Conservation (phyloP, 768 basidiomycete species). For the Pleurotus salmoneostramineus region DNA sequence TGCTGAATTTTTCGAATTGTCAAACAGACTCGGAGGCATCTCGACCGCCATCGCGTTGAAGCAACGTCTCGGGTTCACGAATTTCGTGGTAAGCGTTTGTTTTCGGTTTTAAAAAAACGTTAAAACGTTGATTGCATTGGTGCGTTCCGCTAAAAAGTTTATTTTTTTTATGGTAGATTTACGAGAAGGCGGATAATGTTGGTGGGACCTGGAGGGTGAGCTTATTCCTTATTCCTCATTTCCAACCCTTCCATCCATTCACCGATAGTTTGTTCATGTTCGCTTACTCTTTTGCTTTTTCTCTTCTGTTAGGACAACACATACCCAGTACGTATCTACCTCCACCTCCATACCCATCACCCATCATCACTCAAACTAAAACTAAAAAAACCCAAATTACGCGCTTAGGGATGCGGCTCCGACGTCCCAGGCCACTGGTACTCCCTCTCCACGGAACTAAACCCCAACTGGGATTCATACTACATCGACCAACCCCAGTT, state of each 20-base stretch:
- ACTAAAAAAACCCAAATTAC: neutral
- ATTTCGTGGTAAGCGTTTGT: slow-evolving; percentile 39
- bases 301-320: slow-evolving; percentile 42
- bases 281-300: neutral
- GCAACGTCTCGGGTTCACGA: slow-evolving; percentile 35
- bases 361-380: too few species aligned
- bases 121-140: too few species aligned
- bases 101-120: too few species aligned
- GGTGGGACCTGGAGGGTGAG: slow-evolving; percentile 58
- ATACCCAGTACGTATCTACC: slow-evolving; percentile 36
- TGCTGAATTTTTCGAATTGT: neutral
- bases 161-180: slow-evolving; percentile 33
- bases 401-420: slow-evolving; percentile 46
- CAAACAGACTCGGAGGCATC: slow-evolving; percentile 45
- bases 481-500: slow-evolving; percentile 48
- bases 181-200: slow-evolving; percentile 40
- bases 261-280: neutral
- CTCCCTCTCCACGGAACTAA: slow-evolving; percentile 49
- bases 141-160: neutral
- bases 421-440: slow-evolving; percentile 55
- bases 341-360: neutral
- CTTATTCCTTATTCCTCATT: too few species aligned
- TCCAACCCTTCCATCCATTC: too few species aligned
- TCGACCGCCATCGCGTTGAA: slow-evolving; percentile 45
- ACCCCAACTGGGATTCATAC: slow-evolving; percentile 46